phyloP scores from a whole-genome alignment of 1,284 basidiomycete species.

The Puccinia triticina region DNA sequence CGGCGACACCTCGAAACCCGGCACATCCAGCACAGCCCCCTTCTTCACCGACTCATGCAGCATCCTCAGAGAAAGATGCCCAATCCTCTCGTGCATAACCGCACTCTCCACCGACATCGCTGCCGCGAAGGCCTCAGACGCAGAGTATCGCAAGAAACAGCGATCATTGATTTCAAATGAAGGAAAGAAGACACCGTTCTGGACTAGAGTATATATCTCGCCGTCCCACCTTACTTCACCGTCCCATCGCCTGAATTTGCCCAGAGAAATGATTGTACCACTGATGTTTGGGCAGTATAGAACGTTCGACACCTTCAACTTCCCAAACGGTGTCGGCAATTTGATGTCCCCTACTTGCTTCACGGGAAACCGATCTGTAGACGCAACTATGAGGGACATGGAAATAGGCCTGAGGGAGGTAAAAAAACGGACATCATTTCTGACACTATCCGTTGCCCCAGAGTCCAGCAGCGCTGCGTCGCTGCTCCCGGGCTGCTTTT shows the following conservation, averaged over 20 bases:
- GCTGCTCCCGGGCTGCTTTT: not conserved
- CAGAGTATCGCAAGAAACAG: not conserved
- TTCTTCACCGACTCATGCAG: not conserved
- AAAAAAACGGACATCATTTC: not conserved
- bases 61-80: not conserved
- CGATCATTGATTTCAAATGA: not conserved
- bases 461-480: not conserved
- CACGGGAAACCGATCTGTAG: not conserved
- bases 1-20: too few relatives aligned
- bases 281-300: conserved; percentile 1
- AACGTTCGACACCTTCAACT: not conserved
- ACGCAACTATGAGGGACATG: not conserved
- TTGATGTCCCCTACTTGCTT: not conserved
- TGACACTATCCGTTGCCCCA: conserved; percentile 20
- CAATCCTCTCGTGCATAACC: not conserved
- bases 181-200: not conserved
- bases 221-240: not conserved
- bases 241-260: not conserved
- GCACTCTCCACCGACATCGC: not conserved
- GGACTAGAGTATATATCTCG: not conserved
- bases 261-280: not conserved
- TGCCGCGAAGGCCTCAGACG: not conserved
- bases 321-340: not conserved
- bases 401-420: not conserved
- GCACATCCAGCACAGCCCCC: too few relatives aligned